Base-by-base conservation (phyloP, 768 basidiomycete species). In the Lactarius evosmus region DNA sequence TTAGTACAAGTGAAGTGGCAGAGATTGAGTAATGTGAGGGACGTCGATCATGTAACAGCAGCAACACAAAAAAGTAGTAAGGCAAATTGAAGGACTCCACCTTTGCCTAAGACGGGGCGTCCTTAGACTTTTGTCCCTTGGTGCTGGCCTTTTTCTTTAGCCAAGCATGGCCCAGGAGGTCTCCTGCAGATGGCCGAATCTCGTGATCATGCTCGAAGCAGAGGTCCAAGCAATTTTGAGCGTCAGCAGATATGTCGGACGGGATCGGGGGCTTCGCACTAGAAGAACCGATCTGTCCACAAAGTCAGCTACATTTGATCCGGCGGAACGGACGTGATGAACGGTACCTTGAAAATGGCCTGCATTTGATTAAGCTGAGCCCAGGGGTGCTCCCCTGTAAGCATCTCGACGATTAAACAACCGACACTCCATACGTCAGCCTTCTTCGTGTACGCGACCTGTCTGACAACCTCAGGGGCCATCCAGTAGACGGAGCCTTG, bases 401-500 rank as follows among this genome's bases (percentile, higher is more conserved):
- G 79, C 95, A 98, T 98, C 75, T 98, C 95, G 14, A 98, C 93
- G 29, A 97, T 88, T 53, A 98, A 77, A 74, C 95, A 96, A 1
- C 95, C 95, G 1, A 98, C 88, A 73, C 91, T 93, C 95, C 95
- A 98, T 60, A 97, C 95, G 73, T 97, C 95, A 7, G 95, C 94
- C 72, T 95, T 95, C 65, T 80, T 82, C 11, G 94, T 95, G 72
- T 97, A 93, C 0, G 87, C 84, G 29, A 88, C 94, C 77, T 99
- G 97, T 72, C 95, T 95, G 63, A 98, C 97, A 22, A 98, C 94
- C 75, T 98, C 96, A 0, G 96, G 96, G 0, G 96, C 96, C 96
- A 98, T 98, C 96, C 96, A 98, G 76, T 97, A 98, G 12, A 98
- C 95, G 1, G 95, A 97, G 2, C 97, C 97, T 74, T 98, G 97